These are phyloP conservation scores for Rhizopus delemar DNA, from an alignment of 371 early-diverging fungal species.

Conservation along the genomic window DNA sequence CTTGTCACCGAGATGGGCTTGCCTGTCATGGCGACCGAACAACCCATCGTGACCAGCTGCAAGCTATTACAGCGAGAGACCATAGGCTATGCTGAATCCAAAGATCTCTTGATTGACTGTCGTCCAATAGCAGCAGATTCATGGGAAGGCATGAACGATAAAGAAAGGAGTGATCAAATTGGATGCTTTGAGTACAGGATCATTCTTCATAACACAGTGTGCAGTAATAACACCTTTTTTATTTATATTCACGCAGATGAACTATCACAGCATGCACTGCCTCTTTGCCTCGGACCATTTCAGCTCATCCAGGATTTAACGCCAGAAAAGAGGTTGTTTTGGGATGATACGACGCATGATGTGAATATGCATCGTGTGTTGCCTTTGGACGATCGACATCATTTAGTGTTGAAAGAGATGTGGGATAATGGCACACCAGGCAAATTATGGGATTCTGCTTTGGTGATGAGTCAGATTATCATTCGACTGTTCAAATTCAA, in stretches of 20 bases:
- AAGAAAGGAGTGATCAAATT: neutral
- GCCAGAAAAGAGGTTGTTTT: slow-evolving; percentile 1
- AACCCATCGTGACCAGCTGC: neutral
- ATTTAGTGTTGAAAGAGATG: slow-evolving; percentile 47
- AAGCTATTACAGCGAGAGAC: neutral
- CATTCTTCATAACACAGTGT: neutral
- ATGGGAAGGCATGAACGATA: neutral
- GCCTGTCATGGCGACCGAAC: neutral
- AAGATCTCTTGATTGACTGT: neutral
- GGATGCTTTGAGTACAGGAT: slow-evolving; percentile 4
- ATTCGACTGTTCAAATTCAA: slow-evolving; percentile 30
- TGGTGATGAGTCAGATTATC: slow-evolving; percentile 50
- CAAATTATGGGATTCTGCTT: slow-evolving; percentile 65
- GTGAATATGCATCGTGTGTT: neutral
- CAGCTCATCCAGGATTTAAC: neutral
- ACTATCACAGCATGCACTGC: neutral
- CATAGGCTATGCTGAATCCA: neutral
- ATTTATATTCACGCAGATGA: neutral
- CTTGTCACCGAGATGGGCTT: slow-evolving; percentile 42
- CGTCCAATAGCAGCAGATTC: neutral
- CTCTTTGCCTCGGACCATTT: slow-evolving; percentile 1
- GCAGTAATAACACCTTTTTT: neutral
- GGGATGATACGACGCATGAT: neutral
- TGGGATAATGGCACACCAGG: slow-evolving; percentile 58
- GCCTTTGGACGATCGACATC: slow-evolving; percentile 5